Evolutionary conservation across 176 grass and related monocot species (phyloP).

Genomic region (Ananas comosus): DNA sequence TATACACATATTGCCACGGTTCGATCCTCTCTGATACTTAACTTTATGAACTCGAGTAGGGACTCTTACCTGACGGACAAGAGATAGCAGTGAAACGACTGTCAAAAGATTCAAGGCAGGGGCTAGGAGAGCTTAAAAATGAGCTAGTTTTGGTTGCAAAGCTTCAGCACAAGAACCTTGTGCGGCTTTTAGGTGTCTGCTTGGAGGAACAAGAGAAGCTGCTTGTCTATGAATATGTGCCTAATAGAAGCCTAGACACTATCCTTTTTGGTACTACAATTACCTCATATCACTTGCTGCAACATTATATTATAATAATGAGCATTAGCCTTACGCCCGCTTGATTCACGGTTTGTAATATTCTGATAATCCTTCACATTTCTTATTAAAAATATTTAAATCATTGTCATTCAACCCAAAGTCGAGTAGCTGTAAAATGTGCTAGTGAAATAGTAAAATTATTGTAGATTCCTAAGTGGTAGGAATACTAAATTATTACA

Average conservation of each 20-base stretch:
- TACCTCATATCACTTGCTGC: no score
- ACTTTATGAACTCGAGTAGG: conserved; percentile 8
- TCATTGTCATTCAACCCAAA: no score
- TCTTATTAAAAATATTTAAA: no score
- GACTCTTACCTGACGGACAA: conserved; percentile 8
- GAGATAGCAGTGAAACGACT: conserved; percentile 56
- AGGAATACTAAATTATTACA: no score
- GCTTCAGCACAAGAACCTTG: conserved; percentile 63
- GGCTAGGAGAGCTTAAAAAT: conserved; percentile 48
- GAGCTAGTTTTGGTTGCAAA: conserved; percentile 54
- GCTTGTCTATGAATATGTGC: conserved; percentile 54
- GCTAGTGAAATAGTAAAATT: no score
- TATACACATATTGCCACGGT: no score
- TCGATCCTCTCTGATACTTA: no score
- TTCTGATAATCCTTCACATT: no score
- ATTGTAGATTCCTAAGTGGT: no score
- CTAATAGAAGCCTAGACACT: conserved; percentile 59
- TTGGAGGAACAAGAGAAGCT: conserved; percentile 44
- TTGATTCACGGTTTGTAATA: no score
- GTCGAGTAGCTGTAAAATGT: no score
- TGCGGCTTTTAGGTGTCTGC: conserved; percentile 40
- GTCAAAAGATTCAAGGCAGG: conserved; percentile 27
- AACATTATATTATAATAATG: neutral
- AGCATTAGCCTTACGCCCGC: no score
- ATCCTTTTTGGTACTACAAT: conserved; percentile 61